Evolutionary conservation across 2,329 filamentous ascomycete genomes (phyloP).

Genomic region (Herpotrichia juniperi): DNA sequence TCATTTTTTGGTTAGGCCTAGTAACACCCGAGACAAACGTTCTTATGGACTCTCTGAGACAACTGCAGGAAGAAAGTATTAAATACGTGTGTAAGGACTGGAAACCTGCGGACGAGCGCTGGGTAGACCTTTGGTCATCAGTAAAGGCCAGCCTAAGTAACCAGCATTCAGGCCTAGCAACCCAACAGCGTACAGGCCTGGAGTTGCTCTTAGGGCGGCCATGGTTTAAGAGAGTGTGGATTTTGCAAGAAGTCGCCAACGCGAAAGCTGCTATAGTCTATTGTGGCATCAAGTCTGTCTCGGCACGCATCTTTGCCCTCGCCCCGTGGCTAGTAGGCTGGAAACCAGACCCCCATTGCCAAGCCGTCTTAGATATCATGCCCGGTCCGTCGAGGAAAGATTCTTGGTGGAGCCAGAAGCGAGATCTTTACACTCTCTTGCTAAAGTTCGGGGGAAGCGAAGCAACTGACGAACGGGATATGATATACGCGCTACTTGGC

Average conservation of each 20-base stretch:
- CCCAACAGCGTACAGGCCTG: no score
- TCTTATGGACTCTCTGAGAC: no score
- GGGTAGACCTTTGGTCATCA: no score
- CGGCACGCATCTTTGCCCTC: slow-evolving; percentile 16
- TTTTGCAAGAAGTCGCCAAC: slow-evolving; percentile 29
- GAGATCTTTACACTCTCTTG: slow-evolving; percentile 21
- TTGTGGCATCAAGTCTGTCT: slow-evolving; percentile 16
- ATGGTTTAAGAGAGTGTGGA: slow-evolving; percentile 29
- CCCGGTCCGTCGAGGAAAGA: slow-evolving; percentile 12
- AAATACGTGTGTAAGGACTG: no score
- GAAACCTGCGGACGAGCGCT: no score
- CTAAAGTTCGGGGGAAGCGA: slow-evolving; percentile 21
- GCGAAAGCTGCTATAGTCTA: slow-evolving; percentile 17
- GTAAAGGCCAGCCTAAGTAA: no score
- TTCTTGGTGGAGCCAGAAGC: slow-evolving; percentile 25
- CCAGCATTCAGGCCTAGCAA: no score
- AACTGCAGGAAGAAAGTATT: no score
- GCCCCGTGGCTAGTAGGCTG: slow-evolving; percentile 8
- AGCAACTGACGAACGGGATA: slow-evolving; percentile 24
- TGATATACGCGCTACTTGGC: slow-evolving; percentile 25
- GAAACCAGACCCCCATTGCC: slow-evolving; percentile 8
- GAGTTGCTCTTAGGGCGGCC: no score
- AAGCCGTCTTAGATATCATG: slow-evolving; percentile 29
- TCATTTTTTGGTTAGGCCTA: no score
- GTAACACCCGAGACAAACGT: no score